These are phyloP conservation scores for Alternaria infectoria DNA, from an alignment of 2,329 filamentous ascomycete genomes.

Conservation along the genomic window DNA sequence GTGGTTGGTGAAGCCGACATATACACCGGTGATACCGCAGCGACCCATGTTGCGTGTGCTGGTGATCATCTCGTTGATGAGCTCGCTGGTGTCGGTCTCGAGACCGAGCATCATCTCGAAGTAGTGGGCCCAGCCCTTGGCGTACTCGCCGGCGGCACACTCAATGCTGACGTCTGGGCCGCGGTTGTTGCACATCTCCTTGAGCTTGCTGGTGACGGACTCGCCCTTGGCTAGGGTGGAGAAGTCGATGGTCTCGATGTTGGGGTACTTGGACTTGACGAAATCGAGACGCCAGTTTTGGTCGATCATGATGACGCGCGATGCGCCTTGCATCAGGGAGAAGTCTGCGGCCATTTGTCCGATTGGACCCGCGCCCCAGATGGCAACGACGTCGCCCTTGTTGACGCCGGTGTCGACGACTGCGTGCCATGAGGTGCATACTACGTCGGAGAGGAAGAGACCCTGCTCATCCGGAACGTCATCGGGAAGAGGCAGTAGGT, in stretches of 20 bases:
- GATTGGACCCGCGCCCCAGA: constrained; percentile 88
- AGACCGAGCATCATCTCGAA: constrained; percentile 67
- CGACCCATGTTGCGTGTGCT: constrained; percentile 75
- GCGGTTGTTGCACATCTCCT: constrained; percentile 71
- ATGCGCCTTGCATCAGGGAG: constrained; percentile 73
- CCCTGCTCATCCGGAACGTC: constrained; percentile 83
- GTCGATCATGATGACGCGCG: constrained; percentile 80
- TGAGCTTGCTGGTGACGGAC: constrained; percentile 73
- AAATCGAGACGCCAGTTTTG: constrained; percentile 73
- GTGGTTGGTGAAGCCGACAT: constrained; percentile 73
- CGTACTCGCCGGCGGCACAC: constrained; percentile 68
- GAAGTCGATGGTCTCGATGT: constrained; percentile 74
- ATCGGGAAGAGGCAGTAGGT: constrained; percentile 79
- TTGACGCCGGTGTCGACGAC: constrained; percentile 86
- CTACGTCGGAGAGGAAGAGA: constrained; percentile 80
- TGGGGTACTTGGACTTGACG: constrained; percentile 67
- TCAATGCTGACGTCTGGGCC: constrained; percentile 80
- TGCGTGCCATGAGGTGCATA: constrained; percentile 79
- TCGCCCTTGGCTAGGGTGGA: constrained; percentile 65
- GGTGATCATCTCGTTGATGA: constrained; percentile 80
- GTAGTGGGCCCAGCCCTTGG: constrained; percentile 67
- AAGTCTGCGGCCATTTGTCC: constrained; percentile 78
- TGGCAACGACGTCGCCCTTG: constrained; percentile 75
- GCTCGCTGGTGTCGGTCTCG: constrained; percentile 85
- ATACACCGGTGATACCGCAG: constrained; percentile 77